Evolutionary conservation across 441 rosid genomes (phyloP).

Genomic region (Arabidopsis hybrid): DNA sequence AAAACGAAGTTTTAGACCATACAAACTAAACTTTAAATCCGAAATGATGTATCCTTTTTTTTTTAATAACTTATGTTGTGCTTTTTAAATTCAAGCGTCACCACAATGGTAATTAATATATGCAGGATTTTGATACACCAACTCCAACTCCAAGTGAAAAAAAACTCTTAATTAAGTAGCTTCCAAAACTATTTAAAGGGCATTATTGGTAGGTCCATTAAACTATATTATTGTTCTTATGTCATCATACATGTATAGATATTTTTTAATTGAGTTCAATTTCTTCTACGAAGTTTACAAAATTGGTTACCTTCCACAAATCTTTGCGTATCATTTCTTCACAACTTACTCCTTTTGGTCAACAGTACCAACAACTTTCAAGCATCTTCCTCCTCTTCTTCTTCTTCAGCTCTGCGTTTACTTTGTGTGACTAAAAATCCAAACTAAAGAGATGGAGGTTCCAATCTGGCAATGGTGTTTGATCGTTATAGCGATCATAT

Average conservation of each 20-base stretch:
- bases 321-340: constrained; percentile 25
- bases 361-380: constrained; percentile 39
- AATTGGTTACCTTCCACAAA: constrained; percentile 33
- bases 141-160: not conserved
- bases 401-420: constrained; percentile 13
- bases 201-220: constrained; percentile 41
- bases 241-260: constrained; percentile 12
- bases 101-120: not conserved
- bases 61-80: too few species aligned
- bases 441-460: constrained; percentile 38
- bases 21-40: too few species aligned
- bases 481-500: constrained; percentile 32
- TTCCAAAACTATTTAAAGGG: not conserved
- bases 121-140: not conserved
- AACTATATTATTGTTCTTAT: constrained; percentile 38
- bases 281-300: constrained; percentile 21
- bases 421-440: constrained; percentile 16
- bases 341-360: constrained; percentile 32
- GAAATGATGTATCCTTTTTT: too few species aligned
- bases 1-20: too few species aligned
- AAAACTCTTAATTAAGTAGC: not conserved
- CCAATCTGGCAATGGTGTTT: constrained; percentile 44
- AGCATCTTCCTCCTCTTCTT: constrained; percentile 18
- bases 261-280: constrained; percentile 10
- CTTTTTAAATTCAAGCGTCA: too few species aligned